phyloP scores from a whole-genome alignment of 148 eudicot species.

The Gaultheria prostrata region DNA sequence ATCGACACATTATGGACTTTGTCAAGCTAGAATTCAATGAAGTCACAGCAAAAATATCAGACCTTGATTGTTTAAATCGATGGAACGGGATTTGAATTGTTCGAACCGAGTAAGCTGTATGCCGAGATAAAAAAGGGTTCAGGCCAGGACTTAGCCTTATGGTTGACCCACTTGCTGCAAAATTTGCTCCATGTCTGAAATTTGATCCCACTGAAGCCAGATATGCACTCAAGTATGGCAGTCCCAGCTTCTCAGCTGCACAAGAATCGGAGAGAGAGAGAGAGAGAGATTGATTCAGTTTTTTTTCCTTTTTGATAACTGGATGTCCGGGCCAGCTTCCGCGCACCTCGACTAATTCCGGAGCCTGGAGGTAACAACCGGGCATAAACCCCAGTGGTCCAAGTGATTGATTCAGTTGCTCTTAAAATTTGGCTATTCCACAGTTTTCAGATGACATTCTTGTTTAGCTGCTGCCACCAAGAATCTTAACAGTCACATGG shows the following conservation, averaged over 20 bases:
- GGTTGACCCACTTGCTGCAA: constrained; percentile 32
- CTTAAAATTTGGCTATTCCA: not conserved
- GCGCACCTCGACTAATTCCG: too few species aligned
- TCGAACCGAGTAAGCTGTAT: constrained; percentile 30
- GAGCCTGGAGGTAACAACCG: too few species aligned
- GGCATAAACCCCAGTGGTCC: too few species aligned
- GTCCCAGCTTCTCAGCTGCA: constrained; percentile 33
- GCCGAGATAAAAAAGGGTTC: constrained; percentile 23
- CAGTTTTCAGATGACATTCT: not conserved
- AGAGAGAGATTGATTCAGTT: not conserved
- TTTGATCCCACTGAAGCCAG: constrained; percentile 29
- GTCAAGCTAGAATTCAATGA: not conserved
- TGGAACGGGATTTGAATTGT: constrained; percentile 26
- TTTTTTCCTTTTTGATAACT: too few species aligned
- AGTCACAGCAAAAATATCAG: too few species aligned
- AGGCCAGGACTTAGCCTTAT: constrained; percentile 17
- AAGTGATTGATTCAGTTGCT: too few species aligned
- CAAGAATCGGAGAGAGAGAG: not conserved
- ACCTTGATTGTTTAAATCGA: constrained; percentile 26
- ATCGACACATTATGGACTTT: not conserved
- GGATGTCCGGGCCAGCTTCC: too few species aligned
- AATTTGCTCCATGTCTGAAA: constrained; percentile 40
- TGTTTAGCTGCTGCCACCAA: not conserved
- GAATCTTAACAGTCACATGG: not conserved
- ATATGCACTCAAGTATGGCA: constrained; percentile 32